Conservation (phyloP, 208 protist species). For the Acanthamoeba culbertsoni region DNA sequence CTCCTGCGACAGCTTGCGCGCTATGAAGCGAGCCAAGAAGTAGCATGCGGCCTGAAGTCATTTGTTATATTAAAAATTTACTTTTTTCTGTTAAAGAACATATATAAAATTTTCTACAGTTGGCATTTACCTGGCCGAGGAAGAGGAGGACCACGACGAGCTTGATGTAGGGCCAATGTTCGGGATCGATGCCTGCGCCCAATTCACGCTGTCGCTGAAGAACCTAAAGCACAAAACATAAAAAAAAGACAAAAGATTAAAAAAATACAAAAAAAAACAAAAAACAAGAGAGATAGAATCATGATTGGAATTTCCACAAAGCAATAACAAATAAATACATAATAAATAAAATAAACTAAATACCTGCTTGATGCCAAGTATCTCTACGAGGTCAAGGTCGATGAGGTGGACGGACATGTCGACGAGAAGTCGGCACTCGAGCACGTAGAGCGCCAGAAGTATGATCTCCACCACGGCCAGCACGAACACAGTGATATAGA, state of each 20-base stretch:
- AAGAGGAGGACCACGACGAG: constrained; percentile 1
- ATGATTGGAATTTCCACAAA: too few species aligned
- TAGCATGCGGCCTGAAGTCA: neutral
- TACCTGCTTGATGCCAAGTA: constrained; percentile 29
- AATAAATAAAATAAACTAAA: neutral
- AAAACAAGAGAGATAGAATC: neutral
- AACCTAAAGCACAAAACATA: neutral
- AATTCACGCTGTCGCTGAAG: neutral
- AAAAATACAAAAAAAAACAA: neutral
- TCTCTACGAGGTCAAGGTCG: constrained; percentile 25
- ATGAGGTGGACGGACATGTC: constrained; percentile 51
- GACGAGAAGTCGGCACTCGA: neutral
- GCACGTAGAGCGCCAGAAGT: constrained; percentile 21
- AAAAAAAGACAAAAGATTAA: neutral
- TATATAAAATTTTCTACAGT: too few species aligned
- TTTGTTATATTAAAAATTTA: neutral
- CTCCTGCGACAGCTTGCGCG: neutral
- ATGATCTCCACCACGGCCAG: constrained; percentile 20
- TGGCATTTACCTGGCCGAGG: neutral
- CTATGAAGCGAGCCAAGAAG: neutral
- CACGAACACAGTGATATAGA: neutral
- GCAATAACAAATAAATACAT: neutral
- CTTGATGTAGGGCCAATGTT: constrained; percentile 25
- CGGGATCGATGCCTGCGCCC: neutral
- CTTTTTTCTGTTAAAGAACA: too few species aligned